Evolutionary conservation across 2,329 filamentous ascomycete species (phyloP).

Genomic region (Hymenoscyphus occultus): DNA sequence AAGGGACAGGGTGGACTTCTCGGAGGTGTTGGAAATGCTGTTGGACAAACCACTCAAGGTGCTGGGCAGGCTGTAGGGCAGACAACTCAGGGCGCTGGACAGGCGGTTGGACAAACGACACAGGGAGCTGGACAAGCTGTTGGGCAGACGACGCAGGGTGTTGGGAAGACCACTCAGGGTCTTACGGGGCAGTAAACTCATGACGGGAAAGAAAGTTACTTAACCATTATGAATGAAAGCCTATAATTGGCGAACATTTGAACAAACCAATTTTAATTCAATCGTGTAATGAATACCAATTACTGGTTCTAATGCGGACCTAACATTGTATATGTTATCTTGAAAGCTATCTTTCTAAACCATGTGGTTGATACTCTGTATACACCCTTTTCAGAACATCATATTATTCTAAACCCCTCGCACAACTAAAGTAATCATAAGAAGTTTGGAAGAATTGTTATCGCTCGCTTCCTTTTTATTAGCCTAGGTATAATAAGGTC

Average conservation of each 20-base stretch:
- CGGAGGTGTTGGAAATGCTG: constrained; percentile 34
- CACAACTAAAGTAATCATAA: too few species aligned
- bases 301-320: too few species aligned
- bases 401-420: too few species aligned
- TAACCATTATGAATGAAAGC: neutral
- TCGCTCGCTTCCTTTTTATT: too few species aligned
- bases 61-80: constrained; percentile 36
- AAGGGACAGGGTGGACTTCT: constrained; percentile 41
- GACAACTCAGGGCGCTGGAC: constrained; percentile 35
- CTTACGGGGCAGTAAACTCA: constrained; percentile 4
- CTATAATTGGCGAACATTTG: neutral
- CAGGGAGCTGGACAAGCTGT: constrained; percentile 24
- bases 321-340: too few species aligned
- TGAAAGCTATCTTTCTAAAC: too few species aligned
- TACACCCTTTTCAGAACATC: too few species aligned
- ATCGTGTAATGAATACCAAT: too few species aligned
- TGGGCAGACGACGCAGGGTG: constrained; percentile 24
- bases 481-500: too few species aligned
- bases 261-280: neutral
- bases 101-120: constrained; percentile 34
- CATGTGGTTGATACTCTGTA: too few species aligned
- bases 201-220: neutral
- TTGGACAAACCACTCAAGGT: constrained; percentile 39
- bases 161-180: constrained; percentile 18
- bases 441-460: too few species aligned